Base-by-base conservation (phyloP, 164 flowering plant genomes). In the Stephania japonica region DNA sequence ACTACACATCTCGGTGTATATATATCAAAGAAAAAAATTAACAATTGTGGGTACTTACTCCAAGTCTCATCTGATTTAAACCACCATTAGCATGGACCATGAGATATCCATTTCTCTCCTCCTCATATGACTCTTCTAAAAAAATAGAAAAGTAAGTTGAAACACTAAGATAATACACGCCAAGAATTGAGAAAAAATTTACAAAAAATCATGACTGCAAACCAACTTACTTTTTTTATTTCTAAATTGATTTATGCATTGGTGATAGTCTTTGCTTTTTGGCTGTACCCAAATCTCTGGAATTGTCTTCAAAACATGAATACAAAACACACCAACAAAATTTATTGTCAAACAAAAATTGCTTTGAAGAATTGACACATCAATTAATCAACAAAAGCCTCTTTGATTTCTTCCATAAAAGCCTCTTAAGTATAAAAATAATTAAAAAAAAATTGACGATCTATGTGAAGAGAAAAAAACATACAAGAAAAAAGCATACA, bases 31-130 rank as follows among this genome's bases (percentile, higher is more conserved):
- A 3, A 16, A 21, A 67, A 18, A 32, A 14, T 18, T 32, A 3
- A 6, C 43, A 6, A 12, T 32, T 13, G 50, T n/a, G 5, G 27
- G 44, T 23, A 62, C 88, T 80, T 81, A 94, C 98, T 64, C 99
- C 99, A 69, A 90, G 86, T 87, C 98, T 88, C 99, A 94, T 94
- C 78, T 94, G 99, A 76, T 94, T 94, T 81, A 94, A 78, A 80
- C 99, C 97, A 26, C 99, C 99, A 81, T 93, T 95, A 67, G 99
- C 98, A 75, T 91, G 96, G 74, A 86, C 89, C 21, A 88, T 73
- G 59, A 95, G 74, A 75, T 90, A 95, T 3, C 97, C 97, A 77
- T 89, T 92, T 5, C 92, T 83, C 18, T 73, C 69, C 1, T 70
- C 4, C 13, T 47, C 75, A 32, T 32, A 32, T 0, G 66, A 75